A percentile compares a stretch with the other conserved stretches of the same genome.
Conservation (phyloP, 331 rosid species). For the Quercus phellos region DNA sequence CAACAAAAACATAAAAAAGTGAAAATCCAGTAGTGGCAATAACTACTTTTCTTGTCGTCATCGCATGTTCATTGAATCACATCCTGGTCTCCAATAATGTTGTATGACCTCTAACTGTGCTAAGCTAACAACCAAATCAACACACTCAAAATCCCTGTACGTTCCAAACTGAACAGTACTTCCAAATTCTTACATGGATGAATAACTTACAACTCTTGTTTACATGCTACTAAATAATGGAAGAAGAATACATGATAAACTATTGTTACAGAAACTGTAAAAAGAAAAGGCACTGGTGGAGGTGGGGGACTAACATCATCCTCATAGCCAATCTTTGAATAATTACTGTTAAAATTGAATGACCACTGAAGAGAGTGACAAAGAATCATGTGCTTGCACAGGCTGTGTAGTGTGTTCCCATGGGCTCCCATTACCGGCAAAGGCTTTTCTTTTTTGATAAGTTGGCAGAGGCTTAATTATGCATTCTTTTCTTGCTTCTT, state of each 20-base stretch:
- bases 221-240: background rate
- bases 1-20: no score
- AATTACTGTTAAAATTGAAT: background rate
- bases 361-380: constrained; percentile 8
- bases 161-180: background rate
- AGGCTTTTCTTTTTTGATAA: background rate
- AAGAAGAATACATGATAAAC: background rate
- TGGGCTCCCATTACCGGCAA: background rate
- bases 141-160: background rate
- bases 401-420: background rate
- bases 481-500: constrained; percentile 32
- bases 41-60: no score
- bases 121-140: background rate
- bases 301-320: background rate
- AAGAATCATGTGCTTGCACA: constrained; percentile 31
- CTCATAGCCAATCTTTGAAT: background rate
- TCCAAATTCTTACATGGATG: background rate
- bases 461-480: constrained; percentile 10
- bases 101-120: background rate
- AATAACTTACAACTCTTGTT: background rate
- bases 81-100: background rate
- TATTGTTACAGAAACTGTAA: constrained; percentile 11
- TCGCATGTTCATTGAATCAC: no score
- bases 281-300: background rate
- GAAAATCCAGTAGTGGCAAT: no score